Base-by-base conservation (phyloP, 306 rosid species). In the Cucumis cinereus region DNA sequence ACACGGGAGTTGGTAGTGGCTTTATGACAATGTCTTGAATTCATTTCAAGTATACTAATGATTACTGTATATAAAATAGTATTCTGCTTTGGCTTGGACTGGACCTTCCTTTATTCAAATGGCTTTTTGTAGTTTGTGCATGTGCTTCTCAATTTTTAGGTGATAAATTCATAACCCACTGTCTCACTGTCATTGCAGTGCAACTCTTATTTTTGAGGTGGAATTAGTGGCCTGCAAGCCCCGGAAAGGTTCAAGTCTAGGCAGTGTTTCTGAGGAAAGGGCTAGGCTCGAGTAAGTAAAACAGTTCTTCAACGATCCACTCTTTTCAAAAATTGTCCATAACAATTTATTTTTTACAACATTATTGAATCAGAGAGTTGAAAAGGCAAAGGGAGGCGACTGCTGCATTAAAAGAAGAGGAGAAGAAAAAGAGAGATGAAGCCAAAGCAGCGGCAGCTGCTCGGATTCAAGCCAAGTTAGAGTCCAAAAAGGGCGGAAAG, bases 391-490 rank as follows among this genome's bases (percentile, higher is more conserved):
- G 99, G 75, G 99, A 94, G 87, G 47, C 87, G 8, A 96, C 93
- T 30, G 97, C 97, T 66, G 93, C 95, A 14, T 80, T 61, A 28
- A 92, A 89, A 83, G 97, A 92, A 84, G 99, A 92, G 79, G 99
- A 94, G 71, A 92, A 90, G 78, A 90, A 82, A 80, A 94, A 86
- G 79, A 90, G 98, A 74, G 97, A 91, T 54, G 95, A 91, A 77
- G 96, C 96, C 57, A 94, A 94, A 83, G 97, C 97, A 9, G 89
- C 99, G 0, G 99, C 99, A 0, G 96, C 96, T 17, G 92, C 96
- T 70, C 97, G 97, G 9, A 85, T 89, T 77, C 99, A 94, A 76
- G 97, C 99, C 49, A 94, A 91, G 90, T 81, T 92, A 73, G 99
- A 87, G 6, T 80, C 96, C 77, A 94, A 92, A 84, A 94, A 92